Evolutionary conservation across 495 filamentous ascomycete species (phyloP).

Genomic region (Aspergillus ostianus): DNA sequence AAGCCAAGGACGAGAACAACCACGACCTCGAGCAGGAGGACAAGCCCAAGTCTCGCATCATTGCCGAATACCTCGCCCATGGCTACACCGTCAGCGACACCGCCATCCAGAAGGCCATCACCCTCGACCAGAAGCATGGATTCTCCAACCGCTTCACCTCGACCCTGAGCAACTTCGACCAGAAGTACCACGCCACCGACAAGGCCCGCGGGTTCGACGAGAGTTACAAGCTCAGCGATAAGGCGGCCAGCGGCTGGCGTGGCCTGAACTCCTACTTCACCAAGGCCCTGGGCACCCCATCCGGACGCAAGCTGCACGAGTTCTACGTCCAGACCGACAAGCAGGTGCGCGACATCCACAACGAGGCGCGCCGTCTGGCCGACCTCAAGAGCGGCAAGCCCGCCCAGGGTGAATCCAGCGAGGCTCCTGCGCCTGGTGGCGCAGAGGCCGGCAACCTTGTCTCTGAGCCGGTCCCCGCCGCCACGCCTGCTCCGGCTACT

Average conservation of each 20-base stretch:
- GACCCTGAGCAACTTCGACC: constrained; percentile 73
- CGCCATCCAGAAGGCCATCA: constrained; percentile 81
- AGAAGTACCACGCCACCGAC: constrained; percentile 76
- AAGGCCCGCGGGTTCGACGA: constrained; percentile 73
- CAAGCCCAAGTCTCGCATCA: constrained; percentile 87
- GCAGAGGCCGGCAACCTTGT: constrained; percentile 19
- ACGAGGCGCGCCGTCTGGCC: constrained; percentile 81
- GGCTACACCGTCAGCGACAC: constrained; percentile 85
- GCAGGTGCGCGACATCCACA: constrained; percentile 90
- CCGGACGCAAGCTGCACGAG: constrained; percentile 76
- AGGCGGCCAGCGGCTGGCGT: constrained; percentile 60
- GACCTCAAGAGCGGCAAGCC: constrained; percentile 76
- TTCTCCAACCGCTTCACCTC: constrained; percentile 72
- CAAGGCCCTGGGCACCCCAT: constrained; percentile 80
- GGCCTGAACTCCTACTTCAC: constrained; percentile 84
- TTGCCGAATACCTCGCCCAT: constrained; percentile 94
- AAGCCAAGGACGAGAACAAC: constrained; percentile 49
- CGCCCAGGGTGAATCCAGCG: constrained; percentile 50
- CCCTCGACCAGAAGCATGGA: constrained; percentile 87
- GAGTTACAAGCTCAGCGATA: constrained; percentile 68
- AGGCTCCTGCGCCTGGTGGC: constrained; percentile 10
- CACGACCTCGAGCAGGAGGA: constrained; percentile 85
- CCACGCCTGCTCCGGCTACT: constrained; percentile 16
- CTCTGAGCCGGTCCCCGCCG: constrained; percentile 22
- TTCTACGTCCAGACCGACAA: constrained; percentile 82